Conservation (phyloP, 2,329 filamentous ascomycete species). For the Fusarium sp. region DNA sequence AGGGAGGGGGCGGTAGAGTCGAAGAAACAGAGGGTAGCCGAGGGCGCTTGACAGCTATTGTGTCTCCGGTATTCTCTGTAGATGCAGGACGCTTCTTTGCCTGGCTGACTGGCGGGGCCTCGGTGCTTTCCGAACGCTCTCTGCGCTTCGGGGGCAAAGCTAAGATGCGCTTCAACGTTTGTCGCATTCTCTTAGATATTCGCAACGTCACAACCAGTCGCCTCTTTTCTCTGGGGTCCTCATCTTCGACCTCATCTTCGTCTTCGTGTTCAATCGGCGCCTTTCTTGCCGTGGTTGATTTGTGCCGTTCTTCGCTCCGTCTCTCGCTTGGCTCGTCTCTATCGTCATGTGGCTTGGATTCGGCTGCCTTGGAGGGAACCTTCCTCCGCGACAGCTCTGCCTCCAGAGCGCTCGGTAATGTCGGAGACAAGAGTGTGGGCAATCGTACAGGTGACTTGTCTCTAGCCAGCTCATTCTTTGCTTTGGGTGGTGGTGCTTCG, state of each 20-base stretch:
- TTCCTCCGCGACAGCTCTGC: slow-evolving; percentile 51
- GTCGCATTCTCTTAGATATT: slow-evolving; percentile 60
- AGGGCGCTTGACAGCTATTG: slow-evolving; percentile 55
- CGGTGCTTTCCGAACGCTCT: slow-evolving; percentile 53
- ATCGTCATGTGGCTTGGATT: slow-evolving; percentile 32
- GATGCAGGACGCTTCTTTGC: slow-evolving; percentile 63
- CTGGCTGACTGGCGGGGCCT: slow-evolving; percentile 48
- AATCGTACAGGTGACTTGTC: slow-evolving; percentile 53
- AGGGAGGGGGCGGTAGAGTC: slow-evolving; percentile 55
- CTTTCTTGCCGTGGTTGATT: slow-evolving; percentile 42
- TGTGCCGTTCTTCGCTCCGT: slow-evolving; percentile 36
- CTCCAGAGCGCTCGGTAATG: slow-evolving; percentile 64
- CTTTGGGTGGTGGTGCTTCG: slow-evolving; percentile 37
- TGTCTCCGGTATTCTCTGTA: slow-evolving; percentile 51
- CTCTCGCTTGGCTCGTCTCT: slow-evolving; percentile 35
- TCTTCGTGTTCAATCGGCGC: slow-evolving; percentile 46
- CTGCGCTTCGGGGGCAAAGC: slow-evolving; percentile 54
- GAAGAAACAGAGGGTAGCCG: slow-evolving; percentile 54
- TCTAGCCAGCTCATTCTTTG: slow-evolving; percentile 52
- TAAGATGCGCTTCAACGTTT: slow-evolving; percentile 60
- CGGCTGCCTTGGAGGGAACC: slow-evolving; percentile 40
- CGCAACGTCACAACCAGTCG: slow-evolving; percentile 59
- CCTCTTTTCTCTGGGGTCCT: slow-evolving; percentile 39
- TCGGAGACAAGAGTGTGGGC: slow-evolving; percentile 66
- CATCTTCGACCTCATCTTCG: slow-evolving; percentile 51